Conservation (phyloP, 1,284 basidiomycete species). For the Cryptococcus wingfieldii region DNA sequence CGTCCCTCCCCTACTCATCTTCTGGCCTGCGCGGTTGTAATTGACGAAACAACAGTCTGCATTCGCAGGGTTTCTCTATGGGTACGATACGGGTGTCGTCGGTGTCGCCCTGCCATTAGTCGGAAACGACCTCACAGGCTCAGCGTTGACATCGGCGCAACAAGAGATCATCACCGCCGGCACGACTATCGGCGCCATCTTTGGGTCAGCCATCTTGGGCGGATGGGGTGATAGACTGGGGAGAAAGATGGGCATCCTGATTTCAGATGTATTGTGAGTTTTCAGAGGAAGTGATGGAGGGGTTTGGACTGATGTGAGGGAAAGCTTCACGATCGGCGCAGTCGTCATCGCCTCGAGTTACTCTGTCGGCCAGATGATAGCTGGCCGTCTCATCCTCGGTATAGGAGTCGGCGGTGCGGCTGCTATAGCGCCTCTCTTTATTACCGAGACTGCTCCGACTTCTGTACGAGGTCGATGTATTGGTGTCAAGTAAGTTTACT, state of each 20-base stretch:
- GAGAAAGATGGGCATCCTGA: constrained; percentile 16
- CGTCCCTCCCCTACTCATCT: neutral
- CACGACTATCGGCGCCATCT: constrained; percentile 22
- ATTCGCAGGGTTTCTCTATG: constrained; percentile 11
- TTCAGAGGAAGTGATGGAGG: neutral
- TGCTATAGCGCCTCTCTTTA: constrained; percentile 20
- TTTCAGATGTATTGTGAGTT: constrained; percentile 20
- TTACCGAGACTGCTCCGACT: constrained; percentile 44
- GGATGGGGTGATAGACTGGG: constrained; percentile 14
- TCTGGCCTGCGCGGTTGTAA: neutral
- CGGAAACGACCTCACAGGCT: constrained; percentile 11
- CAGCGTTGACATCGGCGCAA: constrained; percentile 6
- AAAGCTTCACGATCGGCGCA: constrained; percentile 33
- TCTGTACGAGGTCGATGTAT: constrained; percentile 34
- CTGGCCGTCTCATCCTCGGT: constrained; percentile 44
- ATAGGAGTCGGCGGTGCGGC: constrained; percentile 39
- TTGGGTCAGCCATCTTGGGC: constrained; percentile 18
- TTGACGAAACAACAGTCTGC: constrained; percentile 1
- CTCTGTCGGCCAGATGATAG: constrained; percentile 31
- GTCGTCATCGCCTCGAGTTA: constrained; percentile 39
- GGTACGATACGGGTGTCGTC: constrained; percentile 18
- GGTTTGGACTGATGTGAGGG: neutral
- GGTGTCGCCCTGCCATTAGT: constrained; percentile 19
- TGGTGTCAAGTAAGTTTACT: constrained; percentile 15
- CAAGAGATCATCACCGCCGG: constrained; percentile 23